Evolutionary conservation across 2,329 filamentous ascomycete genomes (phyloP), one percentile per base, ranked within the genome.

Genomic region (Alternaria tenuissima): DNA sequence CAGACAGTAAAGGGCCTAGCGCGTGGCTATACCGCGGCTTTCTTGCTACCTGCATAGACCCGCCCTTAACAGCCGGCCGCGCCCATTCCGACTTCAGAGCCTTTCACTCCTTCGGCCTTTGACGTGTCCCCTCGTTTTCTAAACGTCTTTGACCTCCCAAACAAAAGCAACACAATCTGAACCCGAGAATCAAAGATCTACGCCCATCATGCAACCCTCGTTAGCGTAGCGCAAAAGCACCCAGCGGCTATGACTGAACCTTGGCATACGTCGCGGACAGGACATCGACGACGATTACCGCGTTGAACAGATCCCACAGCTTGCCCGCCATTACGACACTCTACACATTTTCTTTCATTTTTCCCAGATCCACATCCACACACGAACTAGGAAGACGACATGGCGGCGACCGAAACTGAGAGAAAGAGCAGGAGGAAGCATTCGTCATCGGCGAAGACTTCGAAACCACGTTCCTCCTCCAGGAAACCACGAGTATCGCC

Each of bases 351-450:
- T 43, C 36, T 32, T 24, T 49, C 24, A 7, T 24, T 18, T 49
- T 26, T 22, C 14, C 51, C 28, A 53, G 55, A 41, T n/a, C 34
- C 28, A 28, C 26, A 28, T n/a, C 34, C 9, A 28, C 22, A 28
- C 24, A 38, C 14, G n/a, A 12, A 41, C n/a, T 11, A 48, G 38
- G 20, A 28, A 5, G 44, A 61, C 44, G 49, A n/a, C 34, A 72
- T 72, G 69, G 61, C 59, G 43, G 61, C 63, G n/a, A 46, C 49
- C 26, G 64, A 62, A 39, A 55, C 57, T 5, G 70, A 72, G 43
- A 64, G 66, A 38, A 65, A 59, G 59, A 63, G 65, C 44, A 64
- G 63, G 59, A 68, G 62, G 65, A 74, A 71, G 60, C 57, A 53
- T 11, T 63, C 64, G 52, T 46, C 63, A 43, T 66, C 68, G 22